Percentiles rank a stretch among this genome's conserved stretches.
phyloP scores from a whole-genome alignment of 169 alveolate species.

The Cyclospora cayetanensis region DNA sequence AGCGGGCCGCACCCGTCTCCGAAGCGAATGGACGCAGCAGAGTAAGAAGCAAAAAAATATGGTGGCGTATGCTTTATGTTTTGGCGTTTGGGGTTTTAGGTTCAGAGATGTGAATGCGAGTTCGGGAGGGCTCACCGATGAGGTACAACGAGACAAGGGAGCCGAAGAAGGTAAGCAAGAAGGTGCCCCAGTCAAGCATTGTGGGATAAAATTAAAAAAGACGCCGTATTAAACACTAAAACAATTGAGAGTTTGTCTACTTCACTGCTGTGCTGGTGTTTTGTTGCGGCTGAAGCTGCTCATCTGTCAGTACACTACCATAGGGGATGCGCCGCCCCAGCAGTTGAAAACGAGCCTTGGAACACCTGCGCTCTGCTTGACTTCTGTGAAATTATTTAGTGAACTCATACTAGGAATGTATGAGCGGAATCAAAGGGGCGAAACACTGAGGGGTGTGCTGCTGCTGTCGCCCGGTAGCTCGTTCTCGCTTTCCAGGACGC shows the following conservation, averaged over 20 bases:
- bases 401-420: background rate
- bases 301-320: background rate
- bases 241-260: background rate
- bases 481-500: too few relatives aligned
- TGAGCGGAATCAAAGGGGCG: too few relatives aligned
- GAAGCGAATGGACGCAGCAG: too few relatives aligned
- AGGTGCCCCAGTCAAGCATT: slow-evolving; percentile 30
- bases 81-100: slow-evolving; percentile 36
- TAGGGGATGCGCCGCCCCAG: background rate
- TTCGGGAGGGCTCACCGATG: slow-evolving; percentile 8
- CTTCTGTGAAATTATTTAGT: background rate
- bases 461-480: too few relatives aligned
- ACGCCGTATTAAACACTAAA: background rate
- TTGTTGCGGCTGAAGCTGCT: background rate
- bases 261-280: background rate
- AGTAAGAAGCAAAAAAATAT: too few relatives aligned
- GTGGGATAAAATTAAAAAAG: background rate
- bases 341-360: too few relatives aligned
- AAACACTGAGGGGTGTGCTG: too few relatives aligned
- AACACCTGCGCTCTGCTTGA: background rate
- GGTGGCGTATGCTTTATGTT: slow-evolving; percentile 1
- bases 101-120: too few relatives aligned
- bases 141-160: slow-evolving; percentile 30
- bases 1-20: too few relatives aligned
- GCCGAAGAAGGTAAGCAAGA: slow-evolving; percentile 26